Percentiles rank a stretch among this genome's conserved stretches.
Conservation (phyloP, 2,329 filamentous ascomycete species). For the Septoria petroselini region DNA sequence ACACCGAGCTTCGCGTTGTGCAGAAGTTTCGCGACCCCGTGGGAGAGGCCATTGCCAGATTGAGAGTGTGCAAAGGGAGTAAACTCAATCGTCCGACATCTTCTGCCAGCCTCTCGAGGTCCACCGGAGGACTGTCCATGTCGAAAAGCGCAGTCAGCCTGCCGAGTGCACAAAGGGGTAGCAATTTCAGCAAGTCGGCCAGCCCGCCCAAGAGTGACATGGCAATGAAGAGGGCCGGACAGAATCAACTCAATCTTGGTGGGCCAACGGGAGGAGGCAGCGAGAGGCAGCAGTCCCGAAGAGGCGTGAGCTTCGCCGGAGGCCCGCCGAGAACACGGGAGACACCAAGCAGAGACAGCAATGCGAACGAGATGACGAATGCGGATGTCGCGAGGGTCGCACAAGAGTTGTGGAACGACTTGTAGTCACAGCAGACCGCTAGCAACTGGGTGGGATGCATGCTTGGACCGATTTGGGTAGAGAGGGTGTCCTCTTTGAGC, state of each 20-base stretch:
- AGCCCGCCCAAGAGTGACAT: slow-evolving; percentile 21
- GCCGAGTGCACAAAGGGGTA: slow-evolving; percentile 17
- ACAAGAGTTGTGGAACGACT: slow-evolving; percentile 11
- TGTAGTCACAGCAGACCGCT: too few species aligned
- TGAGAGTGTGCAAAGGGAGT: slow-evolving; percentile 28
- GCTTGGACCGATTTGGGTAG: slow-evolving; percentile 1
- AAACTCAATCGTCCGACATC: slow-evolving; percentile 19
- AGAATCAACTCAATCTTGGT: slow-evolving; percentile 8
- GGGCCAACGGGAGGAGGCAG: slow-evolving; percentile 10
- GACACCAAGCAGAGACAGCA: slow-evolving; percentile 4
- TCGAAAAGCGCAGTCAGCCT: slow-evolving; percentile 29
- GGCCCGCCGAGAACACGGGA: slow-evolving; percentile 17
- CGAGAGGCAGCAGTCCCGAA: slow-evolving; percentile 19
- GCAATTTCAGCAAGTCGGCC: slow-evolving; percentile 24
- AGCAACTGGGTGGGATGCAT: not conserved
- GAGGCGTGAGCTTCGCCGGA: slow-evolving; percentile 32
- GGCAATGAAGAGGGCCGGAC: slow-evolving; percentile 19
- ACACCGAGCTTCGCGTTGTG: slow-evolving; percentile 36
- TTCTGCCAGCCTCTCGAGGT: slow-evolving; percentile 6
- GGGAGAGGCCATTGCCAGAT: slow-evolving; percentile 32
- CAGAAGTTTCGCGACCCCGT: slow-evolving; percentile 37
- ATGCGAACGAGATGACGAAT: not conserved
- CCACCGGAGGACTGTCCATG: slow-evolving; percentile 17
- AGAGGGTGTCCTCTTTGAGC: not conserved
- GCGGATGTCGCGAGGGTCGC: slow-evolving; percentile 7